Evolutionary conservation across 306 rosid genomes (phyloP).

Genomic region (Vachellia collinsii): DNA sequence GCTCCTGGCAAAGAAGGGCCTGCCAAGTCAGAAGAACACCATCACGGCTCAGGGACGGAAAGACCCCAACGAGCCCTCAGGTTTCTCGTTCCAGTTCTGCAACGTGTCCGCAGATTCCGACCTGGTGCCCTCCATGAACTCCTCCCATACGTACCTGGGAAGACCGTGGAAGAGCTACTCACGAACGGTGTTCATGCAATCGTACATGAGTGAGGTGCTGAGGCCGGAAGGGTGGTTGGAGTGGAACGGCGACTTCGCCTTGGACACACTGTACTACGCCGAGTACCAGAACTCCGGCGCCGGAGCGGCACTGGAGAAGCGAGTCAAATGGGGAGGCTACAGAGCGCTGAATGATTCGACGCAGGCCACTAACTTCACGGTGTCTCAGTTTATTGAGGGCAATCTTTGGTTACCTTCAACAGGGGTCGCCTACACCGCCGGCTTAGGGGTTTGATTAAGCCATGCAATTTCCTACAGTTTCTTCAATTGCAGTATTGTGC

Average conservation of each 20-base stretch:
- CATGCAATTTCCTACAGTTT: no score
- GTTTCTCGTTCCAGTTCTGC: slow-evolving; percentile 79
- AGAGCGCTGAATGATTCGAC: slow-evolving; percentile 45
- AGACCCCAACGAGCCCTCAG: slow-evolving; percentile 45
- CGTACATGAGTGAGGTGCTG: slow-evolving; percentile 46
- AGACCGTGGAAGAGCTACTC: slow-evolving; percentile 76
- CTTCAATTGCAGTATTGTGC: no score
- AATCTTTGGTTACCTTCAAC: slow-evolving; percentile 77
- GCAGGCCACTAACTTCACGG: slow-evolving; percentile 60
- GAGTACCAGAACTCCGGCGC: slow-evolving; percentile 69
- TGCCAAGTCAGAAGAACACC: slow-evolving; percentile 65
- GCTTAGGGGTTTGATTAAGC: slow-evolving; percentile 38
- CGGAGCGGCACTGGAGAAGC: slow-evolving; percentile 37
- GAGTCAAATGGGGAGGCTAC: slow-evolving; percentile 73
- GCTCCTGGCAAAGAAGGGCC: slow-evolving; percentile 52
- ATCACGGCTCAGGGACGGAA: slow-evolving; percentile 68
- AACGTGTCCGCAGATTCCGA: slow-evolving; percentile 60
- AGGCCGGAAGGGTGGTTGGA: slow-evolving; percentile 80
- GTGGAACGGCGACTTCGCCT: slow-evolving; percentile 53
- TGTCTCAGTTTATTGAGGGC: slow-evolving; percentile 62
- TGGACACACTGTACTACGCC: slow-evolving; percentile 59
- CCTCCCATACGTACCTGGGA: slow-evolving; percentile 61
- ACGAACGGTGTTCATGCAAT: slow-evolving; percentile 58
- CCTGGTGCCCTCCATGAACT: slow-evolving; percentile 29
- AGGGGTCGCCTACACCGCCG: slow-evolving; percentile 56